A percentile compares a stretch with the other conserved stretches of the same genome.
phyloP scores from a whole-genome alignment of 2,329 filamentous ascomycete species.

The Dothidotthia symphoricarpi region DNA sequence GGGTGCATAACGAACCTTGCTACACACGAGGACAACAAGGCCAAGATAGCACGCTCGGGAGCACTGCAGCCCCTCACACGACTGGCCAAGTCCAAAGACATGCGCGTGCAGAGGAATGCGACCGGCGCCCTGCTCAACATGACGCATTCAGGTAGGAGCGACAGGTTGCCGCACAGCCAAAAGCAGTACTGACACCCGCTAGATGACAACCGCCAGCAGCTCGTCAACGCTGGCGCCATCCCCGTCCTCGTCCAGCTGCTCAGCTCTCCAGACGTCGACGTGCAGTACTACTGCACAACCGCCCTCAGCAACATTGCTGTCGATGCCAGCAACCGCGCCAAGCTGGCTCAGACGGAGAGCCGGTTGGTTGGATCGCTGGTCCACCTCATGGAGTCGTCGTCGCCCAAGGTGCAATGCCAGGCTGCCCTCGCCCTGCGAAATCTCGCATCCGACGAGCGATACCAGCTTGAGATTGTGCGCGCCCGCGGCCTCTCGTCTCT shows the following conservation, averaged over 20 bases:
- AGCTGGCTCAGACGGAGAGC: constrained; percentile 84
- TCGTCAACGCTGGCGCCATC: constrained; percentile 96
- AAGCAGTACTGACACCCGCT: constrained; percentile 20
- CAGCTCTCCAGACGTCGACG: constrained; percentile 89
- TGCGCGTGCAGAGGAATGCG: constrained; percentile 96
- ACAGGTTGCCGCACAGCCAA: no score
- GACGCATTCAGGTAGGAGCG: constrained; percentile 84
- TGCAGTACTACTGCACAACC: constrained; percentile 99
- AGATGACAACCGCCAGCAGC: constrained; percentile 97
- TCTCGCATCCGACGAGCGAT: constrained; percentile 95
- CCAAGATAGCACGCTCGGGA: constrained; percentile 93
- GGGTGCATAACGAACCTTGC: constrained; percentile 98
- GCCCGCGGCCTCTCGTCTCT: constrained; percentile 82
- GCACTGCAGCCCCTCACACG: constrained; percentile 87
- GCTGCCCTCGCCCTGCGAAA: constrained; percentile 92
- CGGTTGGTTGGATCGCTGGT: constrained; percentile 92
- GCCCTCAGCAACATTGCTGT: constrained; percentile 98
- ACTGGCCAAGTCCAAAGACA: constrained; percentile 94
- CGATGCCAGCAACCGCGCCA: constrained; percentile 84
- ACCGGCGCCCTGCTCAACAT: constrained; percentile 96
- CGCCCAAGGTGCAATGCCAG: constrained; percentile 91
- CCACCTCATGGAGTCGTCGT: constrained; percentile 94
- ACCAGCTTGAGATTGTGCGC: constrained; percentile 95
- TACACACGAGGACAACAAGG: constrained; percentile 98
- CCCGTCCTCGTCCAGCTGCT: constrained; percentile 94